Evolutionary conservation across 768 basidiomycete species (phyloP).

Genomic region (Polyporus arcularius): DNA sequence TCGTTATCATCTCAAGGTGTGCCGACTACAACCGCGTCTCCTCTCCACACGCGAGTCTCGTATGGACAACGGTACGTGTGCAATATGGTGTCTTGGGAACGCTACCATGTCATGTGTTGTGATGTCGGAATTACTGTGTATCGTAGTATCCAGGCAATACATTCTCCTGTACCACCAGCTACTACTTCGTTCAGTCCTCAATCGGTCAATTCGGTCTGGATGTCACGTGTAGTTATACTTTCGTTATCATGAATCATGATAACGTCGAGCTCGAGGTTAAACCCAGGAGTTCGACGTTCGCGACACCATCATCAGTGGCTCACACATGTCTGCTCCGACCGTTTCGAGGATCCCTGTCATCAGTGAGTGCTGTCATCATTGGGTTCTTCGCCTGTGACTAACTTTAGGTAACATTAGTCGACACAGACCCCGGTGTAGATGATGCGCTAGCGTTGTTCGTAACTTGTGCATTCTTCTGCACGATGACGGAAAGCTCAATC

Average conservation of each 20-base stretch:
- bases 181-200: background rate
- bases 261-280: too few relatives aligned
- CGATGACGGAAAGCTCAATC: background rate
- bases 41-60: too few relatives aligned
- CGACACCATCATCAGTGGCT: background rate
- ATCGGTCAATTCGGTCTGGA: background rate
- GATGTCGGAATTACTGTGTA: background rate
- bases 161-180: background rate
- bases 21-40: too few relatives aligned
- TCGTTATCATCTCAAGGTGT: too few relatives aligned
- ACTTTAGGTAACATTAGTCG: conserved; percentile 49
- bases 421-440: conserved; percentile 87
- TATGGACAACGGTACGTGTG: too few relatives aligned
- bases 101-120: background rate
- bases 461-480: background rate
- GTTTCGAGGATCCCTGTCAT: conserved; percentile 56
- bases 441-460: conserved; percentile 77
- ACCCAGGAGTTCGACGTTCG: too few relatives aligned
- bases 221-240: conserved; percentile 1
- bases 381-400: background rate
- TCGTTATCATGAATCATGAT: too few relatives aligned
- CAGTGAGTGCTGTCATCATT: conserved; percentile 45
- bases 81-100: background rate
- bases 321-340: background rate
- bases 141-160: too few relatives aligned